These are phyloP conservation scores for Micractinium conductrix DNA, from an alignment of 139 green algal genomes.

Conservation along the genomic window DNA sequence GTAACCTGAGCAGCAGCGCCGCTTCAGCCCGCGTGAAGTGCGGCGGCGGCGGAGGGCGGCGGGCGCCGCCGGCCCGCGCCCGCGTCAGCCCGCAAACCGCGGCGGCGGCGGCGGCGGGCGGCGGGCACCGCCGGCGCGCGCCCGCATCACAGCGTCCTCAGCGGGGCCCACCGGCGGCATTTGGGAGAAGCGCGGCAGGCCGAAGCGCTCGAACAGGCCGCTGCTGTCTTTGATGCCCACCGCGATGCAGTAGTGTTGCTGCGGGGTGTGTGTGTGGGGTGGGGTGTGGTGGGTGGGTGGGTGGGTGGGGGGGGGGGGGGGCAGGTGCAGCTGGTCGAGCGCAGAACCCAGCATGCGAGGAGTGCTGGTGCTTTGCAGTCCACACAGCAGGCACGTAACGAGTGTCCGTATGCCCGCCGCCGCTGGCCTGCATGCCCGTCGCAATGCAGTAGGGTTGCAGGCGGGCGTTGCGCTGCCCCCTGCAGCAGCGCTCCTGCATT, in stretches of 20 bases:
- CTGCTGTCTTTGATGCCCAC: constrained; percentile 63
- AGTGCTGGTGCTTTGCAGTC: background rate
- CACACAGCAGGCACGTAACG: background rate
- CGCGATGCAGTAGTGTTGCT: constrained; percentile 91
- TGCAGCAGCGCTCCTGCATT: constrained; percentile 22
- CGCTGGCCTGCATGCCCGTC: background rate
- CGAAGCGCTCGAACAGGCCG: constrained; percentile 44
- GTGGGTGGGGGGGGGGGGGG: too few relatives aligned
- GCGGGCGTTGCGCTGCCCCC: too few relatives aligned
- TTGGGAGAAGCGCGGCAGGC: constrained; percentile 36
- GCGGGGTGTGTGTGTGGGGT: constrained; percentile 11
- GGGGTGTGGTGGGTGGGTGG: background rate
- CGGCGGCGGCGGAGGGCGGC: too few relatives aligned
- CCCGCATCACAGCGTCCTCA: background rate
- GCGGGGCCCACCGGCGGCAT: too few relatives aligned
- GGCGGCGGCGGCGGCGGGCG: too few relatives aligned
- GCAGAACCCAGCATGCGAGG: too few relatives aligned
- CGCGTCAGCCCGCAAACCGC: background rate
- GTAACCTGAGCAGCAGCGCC: too few relatives aligned
- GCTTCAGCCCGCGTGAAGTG: too few relatives aligned
- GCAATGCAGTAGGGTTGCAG: too few relatives aligned
- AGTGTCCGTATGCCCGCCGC: background rate
- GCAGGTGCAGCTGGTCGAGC: too few relatives aligned
- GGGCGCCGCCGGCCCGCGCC: too few relatives aligned
- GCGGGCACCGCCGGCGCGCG: too few relatives aligned